Conservation (phyloP, 2,329 filamentous ascomycete species). For the Diaporthe batatas region DNA sequence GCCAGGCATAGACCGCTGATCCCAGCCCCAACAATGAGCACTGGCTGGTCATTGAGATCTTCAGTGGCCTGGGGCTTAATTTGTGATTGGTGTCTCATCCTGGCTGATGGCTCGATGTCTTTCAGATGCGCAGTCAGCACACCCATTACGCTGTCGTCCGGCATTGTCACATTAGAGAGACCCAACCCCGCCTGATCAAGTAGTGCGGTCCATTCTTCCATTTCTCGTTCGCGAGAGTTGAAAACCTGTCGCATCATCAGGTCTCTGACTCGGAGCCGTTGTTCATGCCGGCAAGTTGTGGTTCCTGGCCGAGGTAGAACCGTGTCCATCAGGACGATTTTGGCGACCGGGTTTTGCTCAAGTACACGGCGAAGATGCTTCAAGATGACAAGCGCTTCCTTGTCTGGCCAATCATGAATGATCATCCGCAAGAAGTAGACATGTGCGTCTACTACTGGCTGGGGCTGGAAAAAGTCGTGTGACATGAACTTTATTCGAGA, state of each 20-base stretch:
- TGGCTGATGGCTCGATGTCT: not conserved
- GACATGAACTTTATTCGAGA: slow-evolving; percentile 8
- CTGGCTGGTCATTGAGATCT: not conserved
- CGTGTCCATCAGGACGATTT: slow-evolving; percentile 29
- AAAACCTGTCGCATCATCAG: slow-evolving; percentile 28
- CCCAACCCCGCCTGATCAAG: not conserved
- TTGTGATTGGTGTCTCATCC: no score
- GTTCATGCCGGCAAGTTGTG: slow-evolving; percentile 8
- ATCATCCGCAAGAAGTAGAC: slow-evolving; percentile 23
- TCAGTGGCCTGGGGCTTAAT: not conserved
- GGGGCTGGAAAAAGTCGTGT: slow-evolving; percentile 31
- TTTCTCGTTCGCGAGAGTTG: slow-evolving; percentile 16
- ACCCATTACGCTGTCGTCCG: slow-evolving; percentile 13
- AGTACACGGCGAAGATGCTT: not conserved
- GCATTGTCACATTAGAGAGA: not conserved
- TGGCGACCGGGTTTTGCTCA: not conserved
- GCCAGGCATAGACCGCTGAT: slow-evolving; percentile 11
- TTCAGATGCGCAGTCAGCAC: slow-evolving; percentile 8
- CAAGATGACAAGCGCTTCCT: slow-evolving; percentile 2
- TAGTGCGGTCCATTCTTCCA: slow-evolving; percentile 25
- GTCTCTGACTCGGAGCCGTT: slow-evolving; percentile 20
- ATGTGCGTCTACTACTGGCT: not conserved
- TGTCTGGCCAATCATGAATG: slow-evolving; percentile 28
- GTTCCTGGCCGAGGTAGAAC: slow-evolving; percentile 13
- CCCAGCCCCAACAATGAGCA: slow-evolving; percentile 22